Percentiles rank a stretch among this genome's conserved stretches.
Conservation (phyloP, 78 protist species). For the Neovahlkampfia damariscottae region DNA sequence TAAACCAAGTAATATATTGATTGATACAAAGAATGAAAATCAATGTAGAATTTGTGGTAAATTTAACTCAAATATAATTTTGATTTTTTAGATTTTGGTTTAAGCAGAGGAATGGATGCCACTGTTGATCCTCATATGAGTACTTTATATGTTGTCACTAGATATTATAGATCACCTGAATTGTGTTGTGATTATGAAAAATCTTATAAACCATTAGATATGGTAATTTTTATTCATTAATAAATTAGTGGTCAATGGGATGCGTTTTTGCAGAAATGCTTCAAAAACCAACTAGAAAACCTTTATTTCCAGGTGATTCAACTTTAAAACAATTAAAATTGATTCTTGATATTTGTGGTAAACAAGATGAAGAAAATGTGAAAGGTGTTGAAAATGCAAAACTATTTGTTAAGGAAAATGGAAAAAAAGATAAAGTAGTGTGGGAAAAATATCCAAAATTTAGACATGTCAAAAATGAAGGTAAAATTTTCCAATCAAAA, state of each 20-base stretch:
- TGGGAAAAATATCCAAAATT: too few species aligned
- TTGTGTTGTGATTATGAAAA: neutral
- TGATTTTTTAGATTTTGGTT: neutral
- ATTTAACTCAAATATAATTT: too few species aligned
- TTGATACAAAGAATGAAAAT: neutral
- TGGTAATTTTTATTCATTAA: neutral
- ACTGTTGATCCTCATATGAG: neutral
- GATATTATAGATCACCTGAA: slow-evolving; percentile 1
- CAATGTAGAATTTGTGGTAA: neutral
- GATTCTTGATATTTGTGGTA: too few species aligned
- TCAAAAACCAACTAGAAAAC: neutral
- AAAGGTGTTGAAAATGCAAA: too few species aligned
- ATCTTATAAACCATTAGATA: too few species aligned
- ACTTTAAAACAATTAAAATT: neutral
- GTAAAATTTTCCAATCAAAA: too few species aligned
- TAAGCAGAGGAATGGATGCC: neutral
- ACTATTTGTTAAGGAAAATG: too few species aligned
- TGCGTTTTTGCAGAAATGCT: neutral
- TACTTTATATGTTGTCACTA: neutral
- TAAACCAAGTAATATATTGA: neutral
- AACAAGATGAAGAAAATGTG: too few species aligned
- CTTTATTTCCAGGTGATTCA: neutral
- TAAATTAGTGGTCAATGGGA: neutral
- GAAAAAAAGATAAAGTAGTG: too few species aligned
- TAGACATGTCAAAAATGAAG: too few species aligned